Conservation (phyloP, 73 alveolate genomes). For the Breviolum minutum region DNA sequence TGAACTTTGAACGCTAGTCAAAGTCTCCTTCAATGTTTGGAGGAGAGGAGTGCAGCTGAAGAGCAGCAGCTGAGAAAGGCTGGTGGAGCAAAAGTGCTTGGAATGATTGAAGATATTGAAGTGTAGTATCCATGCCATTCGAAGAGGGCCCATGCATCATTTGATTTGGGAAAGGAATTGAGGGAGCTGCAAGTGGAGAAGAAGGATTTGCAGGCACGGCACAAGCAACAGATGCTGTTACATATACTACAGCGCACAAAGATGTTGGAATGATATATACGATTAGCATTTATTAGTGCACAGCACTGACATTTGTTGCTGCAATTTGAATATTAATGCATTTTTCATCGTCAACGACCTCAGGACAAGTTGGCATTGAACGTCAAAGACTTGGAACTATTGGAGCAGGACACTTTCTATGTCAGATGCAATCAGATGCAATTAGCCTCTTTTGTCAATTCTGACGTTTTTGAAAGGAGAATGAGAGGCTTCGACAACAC, state of each 20-base stretch:
- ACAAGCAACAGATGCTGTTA: neutral
- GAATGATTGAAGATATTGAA: neutral
- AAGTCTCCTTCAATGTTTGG: neutral
- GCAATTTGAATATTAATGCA: neutral
- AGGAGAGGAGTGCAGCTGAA: constrained; percentile 68
- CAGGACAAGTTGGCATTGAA: constrained; percentile 76
- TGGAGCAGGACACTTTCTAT: constrained; percentile 47
- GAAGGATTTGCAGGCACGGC: constrained; percentile 38
- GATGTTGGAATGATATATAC: too few species aligned
- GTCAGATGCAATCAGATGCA: neutral
- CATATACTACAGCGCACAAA: neutral
- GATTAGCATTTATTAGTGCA: too few species aligned
- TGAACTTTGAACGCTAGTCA: too few species aligned
- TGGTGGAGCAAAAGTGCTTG: neutral
- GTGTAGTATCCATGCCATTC: too few species aligned
- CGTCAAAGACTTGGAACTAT: constrained; percentile 55
- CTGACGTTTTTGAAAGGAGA: neutral
- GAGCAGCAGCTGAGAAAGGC: constrained; percentile 82
- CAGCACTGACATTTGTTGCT: neutral
- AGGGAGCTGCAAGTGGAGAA: constrained; percentile 71
- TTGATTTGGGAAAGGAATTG: neutral
- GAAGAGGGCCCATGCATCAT: neutral
- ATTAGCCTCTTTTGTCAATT: neutral
- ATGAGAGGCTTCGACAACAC: constrained; percentile 64
- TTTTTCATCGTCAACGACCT: neutral